Evolutionary conservation across 305 asterid species (phyloP), one percentile per base, ranked within the genome.

Genomic region (Fraxinus velutina): DNA sequence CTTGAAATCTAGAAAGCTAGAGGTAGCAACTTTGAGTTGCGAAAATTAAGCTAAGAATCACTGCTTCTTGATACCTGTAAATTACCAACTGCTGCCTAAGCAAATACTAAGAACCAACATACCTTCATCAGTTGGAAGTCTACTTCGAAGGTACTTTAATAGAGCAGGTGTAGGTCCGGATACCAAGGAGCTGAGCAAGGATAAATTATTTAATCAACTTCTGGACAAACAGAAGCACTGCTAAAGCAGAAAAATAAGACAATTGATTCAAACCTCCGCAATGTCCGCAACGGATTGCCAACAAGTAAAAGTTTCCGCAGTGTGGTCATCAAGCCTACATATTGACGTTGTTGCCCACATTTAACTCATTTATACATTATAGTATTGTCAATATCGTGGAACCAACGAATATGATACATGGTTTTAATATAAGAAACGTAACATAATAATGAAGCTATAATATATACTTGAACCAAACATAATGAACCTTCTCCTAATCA

Each of bases 41-140:
- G 80, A 75, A 62, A 68, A 68, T 68, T 66, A 57, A 86, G 83
- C 81, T 76, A 55, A 36, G 75, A 62, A 62, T 36, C 34, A 84
- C 32, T 30, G 22, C 32, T 17, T 42, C 30, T 22, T 72, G 68
- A 76, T 79, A 68, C 42, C 37, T 34, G 77, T 17, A 72, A 77
- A 39, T 79, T 44, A 79, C 42, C 60, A 32, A 62, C 68, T 76
- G 70, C 74, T 77, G 80, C 50, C 75, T 44, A 84, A 77, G 78
- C 55, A 88, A 81, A 34, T 73, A 71, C 22, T 52, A 57, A 78
- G 68, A 78, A 62, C 73, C 79, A 89, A 74, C 78, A 62, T 84
- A 93, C 99, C 99, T 96, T 94, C 98, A 87, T 89, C 90, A 44
- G 89, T 73, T 62, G 98, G 98, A 84, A 96, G 97, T 86, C 97